Base-by-base conservation (phyloP, 78 protist genomes). In the Polysphondylium violaceum region DNA sequence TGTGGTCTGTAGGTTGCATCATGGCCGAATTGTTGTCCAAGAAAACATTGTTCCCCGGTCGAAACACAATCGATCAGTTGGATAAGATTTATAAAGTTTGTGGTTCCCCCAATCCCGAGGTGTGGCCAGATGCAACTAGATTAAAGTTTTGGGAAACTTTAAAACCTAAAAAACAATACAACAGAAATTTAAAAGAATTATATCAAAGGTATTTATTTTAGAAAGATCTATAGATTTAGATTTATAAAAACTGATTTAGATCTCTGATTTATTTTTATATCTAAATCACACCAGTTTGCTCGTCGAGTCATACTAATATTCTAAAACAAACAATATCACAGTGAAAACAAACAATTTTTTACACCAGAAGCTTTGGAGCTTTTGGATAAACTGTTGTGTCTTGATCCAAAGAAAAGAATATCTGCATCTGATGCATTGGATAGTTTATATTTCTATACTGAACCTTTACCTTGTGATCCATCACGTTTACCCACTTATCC, bases 1-100 rank as follows among this genome's bases (percentile, higher is more conserved):
- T 97, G 86, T 97, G 98, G 98, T 58, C 87, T 2, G 96, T 79
- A 27, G 98, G 87, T 68, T 93, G 95, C 51, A 93, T 93, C 2
- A 74, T 93, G 75, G 93, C 93, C 0, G 95, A 93, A 17, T 33
- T 93, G n/a, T 53, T 93, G n/a, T 44, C 74, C 33, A 71, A 65
- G 36, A 93, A 72, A 33, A 67, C 95, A 17, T 19, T 76, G 9
- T 93, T 93, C 79, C 95, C 95, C 17, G 95, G 95, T 4, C 38
- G 86, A 25, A 86, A 67, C 36, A 78, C 83, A 67, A 59, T 76
- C 43, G 95, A 93, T 50, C 88, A 93, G 38, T 83, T 93, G 36
- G 92, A 85, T 56, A 79, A 81, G 33, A 93, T 93, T 29, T 76
- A 61, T 40, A 56, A 76, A 27, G 8, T 86, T 11, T 93, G 95